Percentiles rank a stretch among this genome's conserved stretches.
phyloP scores from a whole-genome alignment of 2,329 filamentous ascomycete species.

The Truncatella angustata region DNA sequence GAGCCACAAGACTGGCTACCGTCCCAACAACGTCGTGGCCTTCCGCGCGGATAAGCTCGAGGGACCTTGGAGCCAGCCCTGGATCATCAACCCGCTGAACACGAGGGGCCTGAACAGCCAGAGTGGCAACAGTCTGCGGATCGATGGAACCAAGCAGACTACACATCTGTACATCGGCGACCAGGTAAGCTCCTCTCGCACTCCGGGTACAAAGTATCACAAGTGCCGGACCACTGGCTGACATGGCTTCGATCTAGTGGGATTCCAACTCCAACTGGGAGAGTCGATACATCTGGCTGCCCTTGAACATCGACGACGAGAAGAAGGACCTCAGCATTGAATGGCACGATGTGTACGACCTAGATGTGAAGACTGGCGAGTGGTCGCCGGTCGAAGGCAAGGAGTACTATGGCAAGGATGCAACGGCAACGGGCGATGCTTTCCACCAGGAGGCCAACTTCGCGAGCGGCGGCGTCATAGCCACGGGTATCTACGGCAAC shows the following conservation, averaged over 20 bases:
- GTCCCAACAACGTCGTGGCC: slow-evolving; percentile 60
- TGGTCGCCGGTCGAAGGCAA: slow-evolving; percentile 44
- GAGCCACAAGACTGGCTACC: slow-evolving; percentile 63
- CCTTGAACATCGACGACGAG: slow-evolving; percentile 48
- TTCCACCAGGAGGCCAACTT: slow-evolving; percentile 57
- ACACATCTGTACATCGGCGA: slow-evolving; percentile 52
- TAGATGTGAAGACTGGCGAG: slow-evolving; percentile 50
- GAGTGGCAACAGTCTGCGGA: slow-evolving; percentile 47
- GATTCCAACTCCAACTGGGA: slow-evolving; percentile 57
- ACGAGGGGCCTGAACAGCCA: slow-evolving; percentile 53
- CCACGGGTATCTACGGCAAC: slow-evolving; percentile 53
- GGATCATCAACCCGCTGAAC: slow-evolving; percentile 48
- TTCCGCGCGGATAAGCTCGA: slow-evolving; percentile 49
- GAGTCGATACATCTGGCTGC: slow-evolving; percentile 56
- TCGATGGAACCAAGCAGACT: slow-evolving; percentile 45
- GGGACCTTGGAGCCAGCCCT: slow-evolving; percentile 55
- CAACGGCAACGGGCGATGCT: slow-evolving; percentile 42
- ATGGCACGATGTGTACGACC: slow-evolving; percentile 57
- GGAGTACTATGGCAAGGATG: slow-evolving; percentile 44
- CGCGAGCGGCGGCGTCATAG: slow-evolving; percentile 42
- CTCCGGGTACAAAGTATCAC: too few species aligned
- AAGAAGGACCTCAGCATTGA: slow-evolving; percentile 47
- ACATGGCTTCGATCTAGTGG: slow-evolving; percentile 32
- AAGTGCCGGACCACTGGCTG: too few species aligned
- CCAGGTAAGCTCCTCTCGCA: slow-evolving; percentile 28